Evolutionary conservation across 768 basidiomycete genomes (phyloP).

Genomic region (Phylloporus scabripes): DNA sequence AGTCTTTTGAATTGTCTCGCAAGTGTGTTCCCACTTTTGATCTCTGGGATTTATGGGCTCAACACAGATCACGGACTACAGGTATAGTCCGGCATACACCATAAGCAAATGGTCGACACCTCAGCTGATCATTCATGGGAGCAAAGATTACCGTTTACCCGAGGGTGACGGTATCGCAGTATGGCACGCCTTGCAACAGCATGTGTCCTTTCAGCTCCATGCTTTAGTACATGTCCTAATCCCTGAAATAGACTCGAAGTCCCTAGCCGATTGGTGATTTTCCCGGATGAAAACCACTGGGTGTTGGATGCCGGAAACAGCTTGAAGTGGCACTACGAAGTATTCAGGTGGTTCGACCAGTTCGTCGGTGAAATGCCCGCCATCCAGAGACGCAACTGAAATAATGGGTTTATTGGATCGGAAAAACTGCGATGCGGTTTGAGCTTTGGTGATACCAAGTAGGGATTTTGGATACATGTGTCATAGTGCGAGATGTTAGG

Average conservation of each 20-base stretch:
- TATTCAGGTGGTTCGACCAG: conserved; percentile 84
- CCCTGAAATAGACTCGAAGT: conserved; percentile 49
- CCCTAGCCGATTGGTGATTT: conserved; percentile 73
- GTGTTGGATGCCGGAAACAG: conserved; percentile 78
- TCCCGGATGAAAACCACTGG: conserved; percentile 94
- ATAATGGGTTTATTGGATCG: neutral
- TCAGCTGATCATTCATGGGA: conserved; percentile 77
- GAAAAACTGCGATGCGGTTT: neutral
- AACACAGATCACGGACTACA: conserved; percentile 17
- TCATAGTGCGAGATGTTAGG: conserved; percentile 1
- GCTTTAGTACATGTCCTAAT: neutral
- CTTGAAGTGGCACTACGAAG: conserved; percentile 93
- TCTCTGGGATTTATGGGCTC: neutral
- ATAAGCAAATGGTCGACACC: conserved; percentile 85
- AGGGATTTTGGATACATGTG: conserved; percentile 1
- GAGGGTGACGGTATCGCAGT: conserved; percentile 80
- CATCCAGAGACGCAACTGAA: conserved; percentile 11
- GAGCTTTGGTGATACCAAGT: neutral
- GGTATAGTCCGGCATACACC: conserved; percentile 75
- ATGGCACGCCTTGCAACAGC: conserved; percentile 86
- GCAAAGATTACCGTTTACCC: conserved; percentile 83
- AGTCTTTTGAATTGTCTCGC: conserved; percentile 46
- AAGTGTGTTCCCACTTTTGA: conserved; percentile 38
- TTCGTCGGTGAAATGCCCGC: conserved; percentile 43
- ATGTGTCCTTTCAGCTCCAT: conserved; percentile 26